Evolutionary conservation across 805 yeast genomes (phyloP).

Genomic region (Candida mattraensis): DNA sequence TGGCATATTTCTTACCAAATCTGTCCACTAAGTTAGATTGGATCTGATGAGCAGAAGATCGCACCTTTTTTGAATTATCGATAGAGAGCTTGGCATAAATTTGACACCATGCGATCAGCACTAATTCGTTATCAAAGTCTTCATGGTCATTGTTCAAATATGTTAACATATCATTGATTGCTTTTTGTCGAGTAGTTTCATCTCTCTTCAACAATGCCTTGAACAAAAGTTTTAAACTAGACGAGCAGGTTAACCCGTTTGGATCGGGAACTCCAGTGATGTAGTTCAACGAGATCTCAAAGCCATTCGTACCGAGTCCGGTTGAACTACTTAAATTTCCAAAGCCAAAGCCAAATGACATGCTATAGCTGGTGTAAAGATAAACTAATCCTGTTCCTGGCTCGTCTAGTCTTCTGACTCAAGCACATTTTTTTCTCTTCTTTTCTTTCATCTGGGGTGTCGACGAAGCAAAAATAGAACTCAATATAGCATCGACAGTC

Average conservation of each 20-base stretch:
- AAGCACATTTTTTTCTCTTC: no score
- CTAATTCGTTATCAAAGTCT: constrained; percentile 49
- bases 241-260: constrained; percentile 44
- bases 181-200: constrained; percentile 81
- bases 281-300: constrained; percentile 67
- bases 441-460: no score
- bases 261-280: constrained; percentile 80
- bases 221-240: constrained; percentile 58
- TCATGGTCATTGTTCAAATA: constrained; percentile 29
- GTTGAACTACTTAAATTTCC: constrained; percentile 15
- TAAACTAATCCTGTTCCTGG: no score
- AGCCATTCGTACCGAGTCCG: constrained; percentile 38
- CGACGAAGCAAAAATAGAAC: no score
- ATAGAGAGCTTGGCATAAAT: constrained; percentile 76
- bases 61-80: constrained; percentile 65
- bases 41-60: constrained; percentile 61
- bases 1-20: constrained; percentile 58
- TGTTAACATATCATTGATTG: constrained; percentile 54
- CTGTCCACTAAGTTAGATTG: constrained; percentile 53
- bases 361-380: no score
- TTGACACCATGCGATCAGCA: constrained; percentile 71
- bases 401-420: no score
- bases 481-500: no score
- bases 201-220: constrained; percentile 78
- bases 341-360: constrained; percentile 23